These are phyloP conservation scores for Aurifilum marmelostoma DNA, from an alignment of 2,329 filamentous ascomycete species.

Conservation along the genomic window DNA sequence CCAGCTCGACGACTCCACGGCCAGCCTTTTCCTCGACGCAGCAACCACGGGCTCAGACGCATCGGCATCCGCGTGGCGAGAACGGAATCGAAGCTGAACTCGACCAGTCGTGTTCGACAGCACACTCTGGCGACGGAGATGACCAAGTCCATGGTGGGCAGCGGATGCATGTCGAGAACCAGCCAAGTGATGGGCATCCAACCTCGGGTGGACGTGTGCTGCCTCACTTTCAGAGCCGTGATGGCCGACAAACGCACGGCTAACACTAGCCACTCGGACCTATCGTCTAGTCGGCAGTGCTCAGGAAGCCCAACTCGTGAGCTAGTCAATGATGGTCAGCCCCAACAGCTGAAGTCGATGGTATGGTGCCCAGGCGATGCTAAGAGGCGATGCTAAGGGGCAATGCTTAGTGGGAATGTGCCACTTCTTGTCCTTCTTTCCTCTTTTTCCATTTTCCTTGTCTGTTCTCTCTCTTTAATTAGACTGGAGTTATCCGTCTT, in stretches of 20 bases:
- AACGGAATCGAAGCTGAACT: too few relatives aligned
- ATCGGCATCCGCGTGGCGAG: background rate
- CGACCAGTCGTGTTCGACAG: background rate
- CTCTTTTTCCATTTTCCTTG: background rate
- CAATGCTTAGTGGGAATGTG: background rate
- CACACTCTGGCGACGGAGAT: background rate
- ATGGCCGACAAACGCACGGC: background rate
- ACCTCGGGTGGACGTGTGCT: background rate
- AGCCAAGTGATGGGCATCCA: background rate
- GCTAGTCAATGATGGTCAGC: background rate
- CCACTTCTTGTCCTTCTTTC: background rate
- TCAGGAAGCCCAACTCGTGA: background rate
- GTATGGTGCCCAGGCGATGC: background rate
- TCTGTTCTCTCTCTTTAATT: background rate
- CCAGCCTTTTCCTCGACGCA: background rate
- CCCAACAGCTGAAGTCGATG: background rate
- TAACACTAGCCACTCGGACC: background rate
- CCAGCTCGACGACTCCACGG: background rate
- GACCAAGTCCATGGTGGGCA: background rate
- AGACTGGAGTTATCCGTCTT: background rate
- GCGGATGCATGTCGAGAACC: background rate
- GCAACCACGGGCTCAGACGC: background rate
- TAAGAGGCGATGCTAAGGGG: background rate
- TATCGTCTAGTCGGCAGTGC: background rate
- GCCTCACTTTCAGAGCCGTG: background rate